Evolutionary conservation across 2,329 filamentous ascomycete genomes (phyloP).

Genomic region (Didymosphaeria variabile): DNA sequence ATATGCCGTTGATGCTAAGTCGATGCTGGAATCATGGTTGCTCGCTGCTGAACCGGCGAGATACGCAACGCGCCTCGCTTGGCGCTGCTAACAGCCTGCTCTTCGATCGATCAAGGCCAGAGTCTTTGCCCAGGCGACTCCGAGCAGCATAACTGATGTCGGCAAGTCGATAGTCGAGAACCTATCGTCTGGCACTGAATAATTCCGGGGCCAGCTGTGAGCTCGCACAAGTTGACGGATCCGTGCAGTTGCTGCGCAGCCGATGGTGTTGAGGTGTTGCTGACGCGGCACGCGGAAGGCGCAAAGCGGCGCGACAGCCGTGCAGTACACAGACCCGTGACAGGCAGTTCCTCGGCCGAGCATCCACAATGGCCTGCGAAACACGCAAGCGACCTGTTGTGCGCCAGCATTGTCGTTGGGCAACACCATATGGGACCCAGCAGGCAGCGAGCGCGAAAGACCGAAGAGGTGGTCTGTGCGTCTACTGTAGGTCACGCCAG

Average conservation of each 20-base stretch:
- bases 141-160: slow-evolving; percentile 1
- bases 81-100: too few species aligned
- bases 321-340: background rate
- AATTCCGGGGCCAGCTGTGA: background rate
- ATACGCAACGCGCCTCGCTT: too few species aligned
- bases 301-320: background rate
- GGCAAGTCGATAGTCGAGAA: background rate
- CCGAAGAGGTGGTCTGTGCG: too few species aligned
- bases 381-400: too few species aligned
- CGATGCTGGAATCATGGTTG: background rate
- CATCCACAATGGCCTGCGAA: background rate
- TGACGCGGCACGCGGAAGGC: background rate
- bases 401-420: too few species aligned
- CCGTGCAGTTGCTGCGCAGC: background rate
- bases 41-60: too few species aligned
- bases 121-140: background rate
- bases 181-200: background rate
- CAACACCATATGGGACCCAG: too few species aligned
- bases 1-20: background rate
- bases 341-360: background rate
- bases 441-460: too few species aligned
- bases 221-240: background rate
- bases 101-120: too few species aligned
- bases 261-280: background rate
- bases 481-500: too few species aligned